A percentile compares a stretch with the other conserved stretches of the same genome.
Conservation (phyloP, 768 basidiomycete genomes). For the Lenzites betulinus region DNA sequence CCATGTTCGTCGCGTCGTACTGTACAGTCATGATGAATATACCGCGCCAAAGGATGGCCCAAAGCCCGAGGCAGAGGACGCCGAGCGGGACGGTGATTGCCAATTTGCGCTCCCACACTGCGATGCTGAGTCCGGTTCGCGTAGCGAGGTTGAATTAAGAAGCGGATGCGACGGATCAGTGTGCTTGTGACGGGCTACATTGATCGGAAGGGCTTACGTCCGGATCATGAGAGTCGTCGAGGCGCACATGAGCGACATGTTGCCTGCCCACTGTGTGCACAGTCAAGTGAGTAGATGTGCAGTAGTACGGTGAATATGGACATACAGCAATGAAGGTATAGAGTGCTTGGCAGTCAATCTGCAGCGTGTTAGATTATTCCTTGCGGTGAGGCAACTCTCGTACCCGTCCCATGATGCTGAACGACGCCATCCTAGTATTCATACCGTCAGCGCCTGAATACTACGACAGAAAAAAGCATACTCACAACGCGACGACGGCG, state of each 20-base stretch:
- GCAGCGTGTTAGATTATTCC: neutral
- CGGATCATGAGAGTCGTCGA: slow-evolving; percentile 72
- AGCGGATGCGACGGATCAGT: slow-evolving; percentile 12
- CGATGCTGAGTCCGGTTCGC: slow-evolving; percentile 49
- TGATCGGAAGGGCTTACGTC: slow-evolving; percentile 46
- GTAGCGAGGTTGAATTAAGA: neutral
- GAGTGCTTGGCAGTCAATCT: slow-evolving; percentile 68
- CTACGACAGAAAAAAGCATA: slow-evolving; percentile 1
- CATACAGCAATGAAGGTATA: slow-evolving; percentile 70
- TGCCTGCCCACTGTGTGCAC: slow-evolving; percentile 54
- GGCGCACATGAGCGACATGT: slow-evolving; percentile 64
- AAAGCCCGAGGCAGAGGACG: slow-evolving; percentile 60
- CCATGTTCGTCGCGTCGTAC: slow-evolving; percentile 44
- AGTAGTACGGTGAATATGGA: slow-evolving; percentile 1
- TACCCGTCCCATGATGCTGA: slow-evolving; percentile 52
- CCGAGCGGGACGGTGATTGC: slow-evolving; percentile 53
- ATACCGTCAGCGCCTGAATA: neutral
- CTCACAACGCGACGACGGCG: slow-evolving; percentile 65
- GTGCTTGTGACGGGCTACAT: neutral
- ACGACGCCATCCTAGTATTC: slow-evolving; percentile 54
- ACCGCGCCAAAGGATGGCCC: slow-evolving; percentile 66
- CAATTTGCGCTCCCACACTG: slow-evolving; percentile 65
- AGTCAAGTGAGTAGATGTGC: neutral
- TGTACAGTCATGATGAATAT: slow-evolving; percentile 66
- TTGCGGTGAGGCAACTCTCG: slow-evolving; percentile 13